phyloP scores from a whole-genome alignment of 805 yeast species.

The Zygoascus flipseniorum region DNA sequence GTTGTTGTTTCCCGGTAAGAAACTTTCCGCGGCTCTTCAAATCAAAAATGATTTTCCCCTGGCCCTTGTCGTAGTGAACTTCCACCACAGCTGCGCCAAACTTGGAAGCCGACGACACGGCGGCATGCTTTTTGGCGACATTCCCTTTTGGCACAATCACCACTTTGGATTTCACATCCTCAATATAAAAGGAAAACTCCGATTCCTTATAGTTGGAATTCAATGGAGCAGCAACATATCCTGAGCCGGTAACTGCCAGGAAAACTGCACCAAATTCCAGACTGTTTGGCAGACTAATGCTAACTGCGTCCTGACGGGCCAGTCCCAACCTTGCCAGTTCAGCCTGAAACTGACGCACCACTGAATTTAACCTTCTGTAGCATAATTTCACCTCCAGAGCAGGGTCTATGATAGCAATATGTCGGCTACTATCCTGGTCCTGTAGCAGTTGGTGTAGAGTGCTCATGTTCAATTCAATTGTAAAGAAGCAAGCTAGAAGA shows the following conservation, averaged over 20 bases:
- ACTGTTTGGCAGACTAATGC: conserved; percentile 54
- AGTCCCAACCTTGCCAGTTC: conserved; percentile 31
- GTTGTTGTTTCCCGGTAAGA: not conserved
- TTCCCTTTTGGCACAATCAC: conserved; percentile 51
- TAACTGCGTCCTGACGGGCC: conserved; percentile 40
- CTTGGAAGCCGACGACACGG: conserved; percentile 43
- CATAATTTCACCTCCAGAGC: conserved; percentile 33
- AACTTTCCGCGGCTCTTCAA: conserved; percentile 24
- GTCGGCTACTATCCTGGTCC: conserved; percentile 2
- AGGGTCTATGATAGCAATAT: conserved; percentile 11
- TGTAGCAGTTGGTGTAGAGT: conserved; percentile 13
- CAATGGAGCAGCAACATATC: conserved; percentile 59
- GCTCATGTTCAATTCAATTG: not conserved
- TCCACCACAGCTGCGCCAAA: conserved; percentile 45
- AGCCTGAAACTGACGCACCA: conserved; percentile 40
- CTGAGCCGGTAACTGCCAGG: conserved; percentile 47
- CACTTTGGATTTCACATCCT: conserved; percentile 49
- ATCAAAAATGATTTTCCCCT: conserved; percentile 33
- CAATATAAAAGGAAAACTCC: conserved; percentile 58
- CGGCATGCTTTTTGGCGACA: conserved; percentile 32
- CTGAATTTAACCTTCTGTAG: conserved; percentile 37
- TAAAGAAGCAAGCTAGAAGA: not conserved
- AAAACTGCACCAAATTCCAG: conserved; percentile 51
- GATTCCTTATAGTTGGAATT: conserved; percentile 52
- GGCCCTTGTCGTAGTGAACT: conserved; percentile 36